Conservation (phyloP, 306 rosid genomes). For the cucumber (Cucumis sativus) region Cucumber_9930_V3 NC_026659.2:20680501-20681000, state of each 20-base stretch:
- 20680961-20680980: conserved; percentile 18
- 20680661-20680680: conserved; percentile 32
- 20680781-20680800: conserved; percentile 20
- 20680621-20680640: conserved; percentile 33
- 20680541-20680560: conserved; percentile 23
- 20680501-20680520: not conserved
- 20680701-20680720: conserved; percentile 7
- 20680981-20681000: not conserved
- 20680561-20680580: conserved; percentile 44
- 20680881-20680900: conserved; percentile 37
- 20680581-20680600: conserved; percentile 17
- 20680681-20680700: conserved; percentile 11
- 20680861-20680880: conserved; percentile 40
- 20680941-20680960: conserved; percentile 20
- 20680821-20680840: conserved; percentile 36
- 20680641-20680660: conserved; percentile 38
- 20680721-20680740: conserved; percentile 15
- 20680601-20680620: conserved; percentile 8
- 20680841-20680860: conserved; percentile 48
- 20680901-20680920: conserved; percentile 36
- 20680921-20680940: conserved; percentile 37
- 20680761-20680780: conserved; percentile 23
- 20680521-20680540: conserved; percentile 32
- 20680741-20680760: conserved; percentile 22
- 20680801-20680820: conserved; percentile 28